Evolutionary conservation across 1,284 basidiomycete species (phyloP), one percentile per base, ranked within the genome.

Genomic region (Microbotryum violaceum): DNA sequence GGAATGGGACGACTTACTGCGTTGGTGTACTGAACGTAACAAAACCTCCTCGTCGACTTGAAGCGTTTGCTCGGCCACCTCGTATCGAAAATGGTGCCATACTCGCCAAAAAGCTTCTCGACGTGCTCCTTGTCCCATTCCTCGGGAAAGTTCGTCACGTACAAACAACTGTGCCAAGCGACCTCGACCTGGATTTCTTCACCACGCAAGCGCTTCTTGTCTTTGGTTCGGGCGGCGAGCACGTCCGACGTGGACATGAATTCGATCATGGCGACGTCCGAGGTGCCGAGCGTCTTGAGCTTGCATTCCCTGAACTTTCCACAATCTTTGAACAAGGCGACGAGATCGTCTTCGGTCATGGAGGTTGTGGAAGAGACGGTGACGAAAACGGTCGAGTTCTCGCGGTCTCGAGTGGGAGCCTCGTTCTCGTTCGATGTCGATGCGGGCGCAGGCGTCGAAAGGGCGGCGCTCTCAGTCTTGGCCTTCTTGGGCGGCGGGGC

Each of bases 41-140:
- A 94, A 76, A 99, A 98, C 16, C 96, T 82, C 29, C 96, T 80
- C 1, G 87, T 87, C 58, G 80, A 83, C 74, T 91, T 92, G 79
- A 91, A 94, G 73, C 94, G 93, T 74, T 93, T 93, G 77, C 91
- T 96, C 7, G 96, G 96, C 96, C 94, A 98, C 21, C 96, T 87
- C 16, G 93, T 88, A 67, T 96, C 91, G 63, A 98, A 89, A 56
- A 99, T 83, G 6, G 81, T 82, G 1, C 96, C 96, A 75, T 88
- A 93, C 86, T 92, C 67, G 1, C 56, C 6, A 73, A 98, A 97
- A 8, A 93, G 74, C 49, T 82, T 77, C 42, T 91, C 81, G 54
- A 98, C 82, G 27, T 77, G 82, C 1, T 78, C 78, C 74, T 97
- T 92, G 70, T 94, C 89, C n/a, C 82, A 82, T 18, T 81, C 81